A percentile compares a stretch with the other conserved stretches of the same genome.
These are phyloP conservation scores for Erodium texanum DNA, from an alignment of 441 rosid species.

Conservation along the genomic window DNA sequence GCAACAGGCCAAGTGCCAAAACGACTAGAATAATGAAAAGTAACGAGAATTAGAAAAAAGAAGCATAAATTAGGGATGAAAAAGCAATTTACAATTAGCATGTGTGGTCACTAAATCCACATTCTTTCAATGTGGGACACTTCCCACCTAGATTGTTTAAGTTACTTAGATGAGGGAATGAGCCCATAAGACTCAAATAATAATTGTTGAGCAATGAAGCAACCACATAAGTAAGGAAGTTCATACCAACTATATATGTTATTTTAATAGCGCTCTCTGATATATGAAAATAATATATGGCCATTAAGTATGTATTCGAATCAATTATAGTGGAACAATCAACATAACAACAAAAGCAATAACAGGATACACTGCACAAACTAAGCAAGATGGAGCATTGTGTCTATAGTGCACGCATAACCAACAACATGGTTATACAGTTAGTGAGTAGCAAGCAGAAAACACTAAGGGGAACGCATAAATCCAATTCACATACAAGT, in stretches of 20 bases:
- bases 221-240: background rate
- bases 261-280: background rate
- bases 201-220: no score
- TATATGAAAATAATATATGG: background rate
- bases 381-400: background rate
- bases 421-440: background rate
- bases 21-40: constrained; percentile 35
- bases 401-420: background rate
- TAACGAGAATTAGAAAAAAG: constrained; percentile 10
- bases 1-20: constrained; percentile 99
- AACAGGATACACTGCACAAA: background rate
- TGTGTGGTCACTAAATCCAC: no score
- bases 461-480: no score
- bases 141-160: no score
- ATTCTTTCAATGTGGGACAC: no score
- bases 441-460: no score
- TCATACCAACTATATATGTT: background rate
- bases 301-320: background rate
- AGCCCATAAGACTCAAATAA: no score
- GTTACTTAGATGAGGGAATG: no score
- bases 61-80: background rate
- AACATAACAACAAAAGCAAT: background rate
- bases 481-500: no score
- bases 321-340: background rate
- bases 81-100: background rate